Percentiles rank a stretch among this genome's conserved stretches.
phyloP scores from a whole-genome alignment of 2,329 filamentous ascomycete species.

The Stachybotrys chlorohalonatus region DNA sequence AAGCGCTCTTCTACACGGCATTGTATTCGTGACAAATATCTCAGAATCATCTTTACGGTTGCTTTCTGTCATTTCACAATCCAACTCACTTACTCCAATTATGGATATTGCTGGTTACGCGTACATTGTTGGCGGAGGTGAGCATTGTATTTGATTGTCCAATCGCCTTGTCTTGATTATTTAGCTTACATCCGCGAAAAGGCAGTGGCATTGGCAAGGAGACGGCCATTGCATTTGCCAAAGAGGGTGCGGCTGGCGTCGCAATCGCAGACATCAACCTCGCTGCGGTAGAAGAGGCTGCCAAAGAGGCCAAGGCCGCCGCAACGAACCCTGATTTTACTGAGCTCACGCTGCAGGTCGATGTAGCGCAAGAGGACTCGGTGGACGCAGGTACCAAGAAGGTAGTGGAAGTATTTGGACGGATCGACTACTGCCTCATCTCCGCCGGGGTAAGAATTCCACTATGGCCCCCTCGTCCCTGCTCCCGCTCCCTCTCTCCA shows the following conservation, averaged over 20 bases:
- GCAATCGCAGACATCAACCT: conserved; percentile 6
- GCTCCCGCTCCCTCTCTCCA: too few relatives aligned
- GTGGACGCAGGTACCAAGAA: conserved; percentile 2
- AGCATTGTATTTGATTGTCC: too few relatives aligned
- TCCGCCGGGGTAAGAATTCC: conserved; percentile 6
- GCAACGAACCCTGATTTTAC: conserved; percentile 5
- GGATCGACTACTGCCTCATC: conserved; percentile 11
- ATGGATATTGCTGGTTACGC: too few relatives aligned
- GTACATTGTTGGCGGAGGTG: too few relatives aligned
- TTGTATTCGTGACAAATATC: not conserved
- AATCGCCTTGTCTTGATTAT: too few relatives aligned
- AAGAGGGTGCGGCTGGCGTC: conserved; percentile 6
- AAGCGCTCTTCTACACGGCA: not conserved
- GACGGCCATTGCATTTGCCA: conserved; percentile 5
- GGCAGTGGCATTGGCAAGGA: conserved; percentile 9
- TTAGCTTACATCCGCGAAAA: not conserved
- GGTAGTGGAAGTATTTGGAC: conserved; percentile 4
- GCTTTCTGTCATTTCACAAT: too few relatives aligned
- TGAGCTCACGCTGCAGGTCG: conserved; percentile 2
- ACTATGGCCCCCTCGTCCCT: not conserved
- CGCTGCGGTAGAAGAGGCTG: conserved; percentile 2
- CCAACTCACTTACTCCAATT: too few relatives aligned
- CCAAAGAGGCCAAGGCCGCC: conserved; percentile 2
- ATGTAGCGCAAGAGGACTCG: conserved; percentile 6
- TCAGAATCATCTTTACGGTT: not conserved